Percentiles rank a stretch among this genome's conserved stretches.
phyloP scores from a whole-genome alignment of 345 rosid genomes.

The Lepidium didymum region DNA sequence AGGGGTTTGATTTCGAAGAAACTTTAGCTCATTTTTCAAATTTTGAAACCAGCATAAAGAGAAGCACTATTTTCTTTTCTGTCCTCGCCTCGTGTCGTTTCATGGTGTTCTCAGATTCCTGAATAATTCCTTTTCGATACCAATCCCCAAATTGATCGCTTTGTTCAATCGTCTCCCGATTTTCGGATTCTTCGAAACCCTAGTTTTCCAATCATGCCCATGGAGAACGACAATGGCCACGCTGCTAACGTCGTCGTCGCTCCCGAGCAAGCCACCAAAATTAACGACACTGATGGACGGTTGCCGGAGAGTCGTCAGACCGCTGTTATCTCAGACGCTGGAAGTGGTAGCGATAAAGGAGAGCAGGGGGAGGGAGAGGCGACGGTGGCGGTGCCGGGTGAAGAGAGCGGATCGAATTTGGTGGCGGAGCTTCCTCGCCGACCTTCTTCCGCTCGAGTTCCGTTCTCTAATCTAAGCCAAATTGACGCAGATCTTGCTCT shows the following conservation, averaged over 20 bases:
- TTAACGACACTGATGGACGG: constrained; percentile 19
- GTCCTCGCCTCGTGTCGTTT: constrained; percentile 11
- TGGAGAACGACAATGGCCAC: constrained; percentile 31
- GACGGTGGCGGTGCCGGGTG: constrained; percentile 21
- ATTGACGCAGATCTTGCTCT: constrained; percentile 93
- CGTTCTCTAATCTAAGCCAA: constrained; percentile 74
- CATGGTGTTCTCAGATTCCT: constrained; percentile 32
- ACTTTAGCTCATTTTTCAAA: background rate
- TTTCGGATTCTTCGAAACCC: constrained; percentile 23
- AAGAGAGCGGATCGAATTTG: constrained; percentile 24
- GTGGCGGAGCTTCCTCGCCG: constrained; percentile 30
- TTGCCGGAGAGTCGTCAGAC: constrained; percentile 14
- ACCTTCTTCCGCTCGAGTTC: constrained; percentile 53
- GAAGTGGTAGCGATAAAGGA: constrained; percentile 15
- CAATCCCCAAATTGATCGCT: background rate
- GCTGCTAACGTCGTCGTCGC: constrained; percentile 27
- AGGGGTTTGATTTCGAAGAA: constrained; percentile 1
- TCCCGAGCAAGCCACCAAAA: constrained; percentile 24
- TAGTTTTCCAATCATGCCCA: constrained; percentile 17
- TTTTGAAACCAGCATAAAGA: constrained; percentile 20
- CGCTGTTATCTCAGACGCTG: constrained; percentile 15
- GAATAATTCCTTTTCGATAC: constrained; percentile 24
- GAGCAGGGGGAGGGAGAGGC: constrained; percentile 17
- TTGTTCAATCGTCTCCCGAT: background rate
- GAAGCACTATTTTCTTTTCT: constrained; percentile 24